Conservation (phyloP, 73 alveolate genomes). For the Paramecium bursaria region DNA sequence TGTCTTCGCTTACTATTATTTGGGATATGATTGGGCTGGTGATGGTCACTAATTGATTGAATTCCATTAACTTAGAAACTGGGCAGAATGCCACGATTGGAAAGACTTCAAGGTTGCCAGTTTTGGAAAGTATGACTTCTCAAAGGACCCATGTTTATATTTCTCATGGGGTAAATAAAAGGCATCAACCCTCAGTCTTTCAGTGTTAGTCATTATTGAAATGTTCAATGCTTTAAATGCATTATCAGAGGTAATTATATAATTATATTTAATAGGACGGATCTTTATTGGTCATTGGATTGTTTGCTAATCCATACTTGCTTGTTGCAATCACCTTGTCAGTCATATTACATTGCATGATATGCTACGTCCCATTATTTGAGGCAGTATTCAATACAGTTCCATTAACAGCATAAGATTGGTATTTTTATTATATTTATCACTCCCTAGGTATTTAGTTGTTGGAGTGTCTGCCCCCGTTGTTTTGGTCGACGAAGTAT, state of each 20-base stretch:
- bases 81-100: slow-evolving; percentile 87
- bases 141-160: slow-evolving; percentile 91
- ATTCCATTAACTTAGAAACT: slow-evolving; percentile 64
- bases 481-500: slow-evolving; percentile 88
- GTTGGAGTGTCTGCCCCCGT: slow-evolving; percentile 91
- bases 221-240: slow-evolving; percentile 98
- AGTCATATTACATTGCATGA: slow-evolving; percentile 81
- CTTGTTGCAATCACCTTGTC: slow-evolving; percentile 80
- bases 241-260: slow-evolving; percentile 80
- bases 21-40: slow-evolving; percentile 73
- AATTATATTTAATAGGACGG: slow-evolving; percentile 72
- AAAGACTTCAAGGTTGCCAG: slow-evolving; percentile 71
- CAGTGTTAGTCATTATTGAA: slow-evolving; percentile 93
- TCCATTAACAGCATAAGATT: slow-evolving; percentile 83
- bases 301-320: slow-evolving; percentile 79
- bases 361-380: slow-evolving; percentile 92
- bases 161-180: slow-evolving; percentile 95
- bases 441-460: slow-evolving; percentile 76
- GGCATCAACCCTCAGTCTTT: slow-evolving; percentile 91
- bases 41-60: slow-evolving; percentile 68
- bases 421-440: too few species aligned
- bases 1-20: slow-evolving; percentile 80
- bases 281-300: slow-evolving; percentile 77
- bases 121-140: slow-evolving; percentile 77
- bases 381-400: slow-evolving; percentile 86